These are phyloP conservation scores for Monsonia emarginata DNA, from an alignment of 441 rosid species.

Conservation along the genomic window DNA sequence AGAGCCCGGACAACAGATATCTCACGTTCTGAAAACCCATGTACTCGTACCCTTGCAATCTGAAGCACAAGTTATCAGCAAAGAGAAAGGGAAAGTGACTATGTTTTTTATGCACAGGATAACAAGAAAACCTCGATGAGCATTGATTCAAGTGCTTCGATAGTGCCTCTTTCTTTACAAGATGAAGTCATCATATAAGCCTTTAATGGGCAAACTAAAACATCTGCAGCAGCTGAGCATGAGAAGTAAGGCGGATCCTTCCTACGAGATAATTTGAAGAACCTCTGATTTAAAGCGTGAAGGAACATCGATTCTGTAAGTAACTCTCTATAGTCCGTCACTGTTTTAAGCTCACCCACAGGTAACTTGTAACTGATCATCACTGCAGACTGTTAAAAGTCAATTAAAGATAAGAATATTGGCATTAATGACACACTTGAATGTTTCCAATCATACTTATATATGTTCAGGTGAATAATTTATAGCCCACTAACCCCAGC, in stretches of 20 bases:
- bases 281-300: constrained; percentile 82
- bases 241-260: constrained; percentile 83
- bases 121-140: constrained; percentile 55
- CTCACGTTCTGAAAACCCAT: constrained; percentile 91
- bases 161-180: constrained; percentile 78
- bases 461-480: constrained; percentile 5
- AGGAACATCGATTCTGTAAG: constrained; percentile 82
- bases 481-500: constrained; percentile 55
- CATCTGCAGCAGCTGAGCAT: constrained; percentile 82
- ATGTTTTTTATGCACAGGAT: constrained; percentile 10
- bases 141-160: constrained; percentile 77
- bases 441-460: constrained; percentile 4
- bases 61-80: constrained; percentile 26
- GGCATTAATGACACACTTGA: constrained; percentile 12
- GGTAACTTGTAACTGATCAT: constrained; percentile 90
- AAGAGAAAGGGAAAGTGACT: constrained; percentile 6
- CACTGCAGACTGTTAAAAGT: constrained; percentile 63
- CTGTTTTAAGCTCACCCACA: constrained; percentile 62
- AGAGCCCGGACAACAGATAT: constrained; percentile 71
- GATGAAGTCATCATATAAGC: constrained; percentile 77
- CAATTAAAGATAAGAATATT: constrained; percentile 17
- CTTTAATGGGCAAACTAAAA: constrained; percentile 62
- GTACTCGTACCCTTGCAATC: constrained; percentile 81
- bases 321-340: constrained; percentile 69
- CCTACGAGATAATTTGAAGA: constrained; percentile 74